Base-by-base conservation (phyloP, 257 asterid genomes). In the Lantana camara region DNA sequence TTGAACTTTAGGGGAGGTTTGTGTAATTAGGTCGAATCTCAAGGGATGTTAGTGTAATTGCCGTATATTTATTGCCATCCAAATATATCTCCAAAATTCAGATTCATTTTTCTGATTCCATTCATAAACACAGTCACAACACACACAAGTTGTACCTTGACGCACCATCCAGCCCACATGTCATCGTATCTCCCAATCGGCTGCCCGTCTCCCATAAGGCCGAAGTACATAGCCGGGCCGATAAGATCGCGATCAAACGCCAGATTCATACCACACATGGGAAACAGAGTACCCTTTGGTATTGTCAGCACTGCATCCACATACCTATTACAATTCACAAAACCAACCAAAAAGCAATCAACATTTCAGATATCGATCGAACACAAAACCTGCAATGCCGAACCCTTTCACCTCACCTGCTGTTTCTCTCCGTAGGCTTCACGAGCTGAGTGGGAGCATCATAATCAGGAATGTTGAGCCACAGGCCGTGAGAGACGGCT, bases 81-180 rank as follows among this genome's bases (percentile, higher is more conserved):
- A 30, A 30, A 2, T 30, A 2, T 30, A 30, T 30, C 7, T 7
- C 35, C 35, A 30, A 30, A 30, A 30, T 30, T 30, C 3, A 30
- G 35, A n/a, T n/a, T n/a, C n/a, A n/a, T n/a, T n/a, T 30, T 30
- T 30, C 7, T 7, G 44, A 19, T 27, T 9, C 1, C 17, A 10
- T 12, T 3, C 2, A 35, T 3, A 38, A 5, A 22, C 1, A n/a
- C n/a, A n/a, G n/a, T n/a, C n/a, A n/a, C n/a, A n/a, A n/a, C n/a
- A 35, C 1, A 58, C 9, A 37, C 8, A 14, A 19, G 32, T 20
- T 23, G 49, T 53, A 90, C 96, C 98, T 89, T 91, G 71, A 44
- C 57, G 52, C 98, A 91, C 98, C 98, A 91, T 38, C 96, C 98
- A 30, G 98, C 98, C 97, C 98, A 91, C 98, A 91, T 91, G 42